These are phyloP conservation scores for Orychophragmus violaceus DNA, from an alignment of 345 rosid species.

Conservation along the genomic window DNA sequence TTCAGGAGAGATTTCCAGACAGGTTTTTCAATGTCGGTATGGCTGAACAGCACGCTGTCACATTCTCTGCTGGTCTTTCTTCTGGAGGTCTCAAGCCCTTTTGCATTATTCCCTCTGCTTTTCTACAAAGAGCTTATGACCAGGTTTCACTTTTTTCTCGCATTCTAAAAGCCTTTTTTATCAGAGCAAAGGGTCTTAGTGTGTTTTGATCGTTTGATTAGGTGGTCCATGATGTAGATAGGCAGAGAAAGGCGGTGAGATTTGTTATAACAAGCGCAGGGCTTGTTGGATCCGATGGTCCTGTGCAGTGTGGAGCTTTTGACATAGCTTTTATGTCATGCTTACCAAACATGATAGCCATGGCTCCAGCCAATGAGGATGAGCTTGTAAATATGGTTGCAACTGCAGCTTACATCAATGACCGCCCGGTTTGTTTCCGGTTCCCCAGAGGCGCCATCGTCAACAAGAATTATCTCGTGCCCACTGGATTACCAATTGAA, in stretches of 20 bases:
- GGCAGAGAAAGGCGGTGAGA: conserved; percentile 80
- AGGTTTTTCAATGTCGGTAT: conserved; percentile 81
- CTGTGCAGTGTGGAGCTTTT: conserved; percentile 75
- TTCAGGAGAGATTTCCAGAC: conserved; percentile 69
- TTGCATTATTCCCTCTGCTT: conserved; percentile 80
- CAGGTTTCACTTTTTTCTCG: conserved; percentile 50
- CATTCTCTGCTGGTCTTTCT: conserved; percentile 92
- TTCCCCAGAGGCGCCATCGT: conserved; percentile 78
- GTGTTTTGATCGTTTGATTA: conserved; percentile 28
- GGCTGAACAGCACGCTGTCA: conserved; percentile 95
- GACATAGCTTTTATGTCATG: conserved; percentile 94
- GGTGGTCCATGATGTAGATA: conserved; percentile 90
- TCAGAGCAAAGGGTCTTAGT: not conserved
- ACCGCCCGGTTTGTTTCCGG: conserved; percentile 82
- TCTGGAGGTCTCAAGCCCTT: conserved; percentile 94
- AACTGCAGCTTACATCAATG: conserved; percentile 63
- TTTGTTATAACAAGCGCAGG: conserved; percentile 89
- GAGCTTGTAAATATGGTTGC: conserved; percentile 90
- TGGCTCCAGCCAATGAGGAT: conserved; percentile 92
- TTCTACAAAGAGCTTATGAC: conserved; percentile 91
- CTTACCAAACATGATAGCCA: conserved; percentile 91
- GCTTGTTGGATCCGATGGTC: conserved; percentile 86
- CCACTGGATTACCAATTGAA: conserved; percentile 62
- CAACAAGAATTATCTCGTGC: conserved; percentile 37
- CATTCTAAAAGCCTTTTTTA: not conserved